These are phyloP conservation scores for Mortierella sp. DNA, from an alignment of 371 early-diverging fungal species.

Conservation along the genomic window DNA sequence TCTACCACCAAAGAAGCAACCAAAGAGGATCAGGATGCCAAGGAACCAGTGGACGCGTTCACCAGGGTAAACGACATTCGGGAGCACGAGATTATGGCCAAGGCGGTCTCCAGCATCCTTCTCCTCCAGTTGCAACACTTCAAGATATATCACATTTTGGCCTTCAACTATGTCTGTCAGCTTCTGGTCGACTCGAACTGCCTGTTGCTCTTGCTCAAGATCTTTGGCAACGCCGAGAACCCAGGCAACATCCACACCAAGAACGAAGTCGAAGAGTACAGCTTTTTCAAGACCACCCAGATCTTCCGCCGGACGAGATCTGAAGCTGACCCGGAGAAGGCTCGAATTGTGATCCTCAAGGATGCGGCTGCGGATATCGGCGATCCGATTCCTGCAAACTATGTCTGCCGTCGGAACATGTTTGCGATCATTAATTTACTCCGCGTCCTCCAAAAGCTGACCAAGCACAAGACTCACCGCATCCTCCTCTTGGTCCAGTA, in stretches of 20 bases:
- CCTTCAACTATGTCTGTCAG: conserved; percentile 85
- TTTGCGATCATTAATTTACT: conserved; percentile 83
- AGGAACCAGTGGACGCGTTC: conserved; percentile 47
- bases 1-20: conserved; percentile 42
- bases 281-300: conserved; percentile 49
- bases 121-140: conserved; percentile 76
- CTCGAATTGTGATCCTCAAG: conserved; percentile 24
- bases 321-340: conserved; percentile 22
- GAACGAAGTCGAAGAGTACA: conserved; percentile 73
- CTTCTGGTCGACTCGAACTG: conserved; percentile 87
- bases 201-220: conserved; percentile 82
- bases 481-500: conserved; percentile 85
- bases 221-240: conserved; percentile 84
- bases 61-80: conserved; percentile 50
- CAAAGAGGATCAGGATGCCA: conserved; percentile 34
- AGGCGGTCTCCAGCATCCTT: conserved; percentile 80
- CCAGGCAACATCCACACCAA: conserved; percentile 64
- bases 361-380: conserved; percentile 31
- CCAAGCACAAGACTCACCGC: conserved; percentile 83
- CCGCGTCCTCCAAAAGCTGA: conserved; percentile 85
- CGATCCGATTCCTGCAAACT: conserved; percentile 48
- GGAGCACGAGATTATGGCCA: conserved; percentile 78
- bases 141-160: conserved; percentile 79
- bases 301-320: conserved; percentile 31
- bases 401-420: conserved; percentile 73